These are phyloP conservation scores for Rubia peregrina DNA, from an alignment of 305 asterid genomes.

Conservation along the genomic window DNA sequence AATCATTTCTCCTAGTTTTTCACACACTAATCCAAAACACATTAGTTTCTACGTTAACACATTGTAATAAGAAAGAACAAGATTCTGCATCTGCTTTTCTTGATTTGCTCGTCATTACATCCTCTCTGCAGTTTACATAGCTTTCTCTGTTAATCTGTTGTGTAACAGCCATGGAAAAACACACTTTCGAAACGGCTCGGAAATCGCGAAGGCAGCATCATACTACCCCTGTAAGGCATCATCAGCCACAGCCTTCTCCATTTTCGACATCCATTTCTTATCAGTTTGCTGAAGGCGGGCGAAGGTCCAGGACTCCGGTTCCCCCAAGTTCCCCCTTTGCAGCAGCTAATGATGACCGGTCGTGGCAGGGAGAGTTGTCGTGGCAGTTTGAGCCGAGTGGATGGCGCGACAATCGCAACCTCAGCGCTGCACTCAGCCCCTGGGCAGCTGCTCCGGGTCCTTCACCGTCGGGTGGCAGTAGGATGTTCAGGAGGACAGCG, in stretches of 20 bases:
- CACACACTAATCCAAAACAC: not conserved
- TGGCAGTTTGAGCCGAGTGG: slow-evolving; percentile 67
- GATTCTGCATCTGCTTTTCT: not conserved
- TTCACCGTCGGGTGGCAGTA: slow-evolving; percentile 25
- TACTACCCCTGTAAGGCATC: slow-evolving; percentile 40
- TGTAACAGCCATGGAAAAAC: slow-evolving; percentile 28
- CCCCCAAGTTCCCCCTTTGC: slow-evolving; percentile 62
- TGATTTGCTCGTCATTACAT: not conserved
- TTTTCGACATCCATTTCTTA: slow-evolving; percentile 39
- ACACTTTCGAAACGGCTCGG: slow-evolving; percentile 21
- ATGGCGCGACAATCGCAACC: slow-evolving; percentile 43
- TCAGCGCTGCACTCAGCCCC: slow-evolving; percentile 65
- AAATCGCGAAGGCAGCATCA: slow-evolving; percentile 28
- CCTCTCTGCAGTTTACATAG: not conserved
- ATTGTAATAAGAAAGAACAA: not conserved
- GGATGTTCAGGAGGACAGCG: slow-evolving; percentile 50
- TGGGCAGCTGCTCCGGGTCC: slow-evolving; percentile 34
- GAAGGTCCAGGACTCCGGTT: slow-evolving; percentile 26
- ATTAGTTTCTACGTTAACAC: not conserved
- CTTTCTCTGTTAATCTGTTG: not conserved
- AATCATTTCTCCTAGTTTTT: not conserved
- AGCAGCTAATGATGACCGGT: slow-evolving; percentile 45
- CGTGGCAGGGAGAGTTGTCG: slow-evolving; percentile 64
- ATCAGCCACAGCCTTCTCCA: slow-evolving; percentile 24
- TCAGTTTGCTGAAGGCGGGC: slow-evolving; percentile 22